Base-by-base conservation (phyloP, 192 early-diverging fungal species). In the Rhizophagus clarus region DNA sequence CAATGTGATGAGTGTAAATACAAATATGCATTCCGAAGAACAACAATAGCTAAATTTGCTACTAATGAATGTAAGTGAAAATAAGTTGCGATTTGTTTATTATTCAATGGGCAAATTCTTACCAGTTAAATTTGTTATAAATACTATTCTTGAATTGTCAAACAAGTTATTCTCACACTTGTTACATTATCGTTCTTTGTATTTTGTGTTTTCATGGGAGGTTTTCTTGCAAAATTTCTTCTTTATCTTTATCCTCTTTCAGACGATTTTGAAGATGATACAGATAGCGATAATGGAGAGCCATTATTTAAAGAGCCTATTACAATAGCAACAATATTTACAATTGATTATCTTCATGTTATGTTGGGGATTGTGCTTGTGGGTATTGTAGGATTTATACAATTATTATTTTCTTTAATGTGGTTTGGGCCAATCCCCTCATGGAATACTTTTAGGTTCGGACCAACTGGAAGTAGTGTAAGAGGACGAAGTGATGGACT, bases 1-100 rank as follows among this genome's bases (percentile, higher is more conserved):
- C 84, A 91, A 74, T 91, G 89, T 69, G 89, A 91, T 68, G 88
- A 88, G 24, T 91, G 89, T 80, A 85, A 87, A 74, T 91, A 91
- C 49, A 71, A 83, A 24, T 91, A 89, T 61, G 79, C 81, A 5
- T 91, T 91, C 79, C 81, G 83, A 40, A 82, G 89, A 29, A 90
- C 88, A 10, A 85, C 81, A 63, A 85, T 85, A 76, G 89, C 89
- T 2, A 80, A 83, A 34, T 80, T 84, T 64, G 45, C 88, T 72
- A 70, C 90, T 80, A 81, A 69, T 83, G 84, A 88, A 88, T 62
- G 88, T 91, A 76, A 73, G 47, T 62, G 80, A 51, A 80, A 79
- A 14, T 47, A 79, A 17, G 80, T 84, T 63, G 80, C 75, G 47
- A 80, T 82, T 80, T 82, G 82, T 68, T 60, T 80, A 40, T 56